Evolutionary conservation across 345 rosid species (phyloP), one percentile per base, ranked within the genome.

Genomic region (Lenwebbia sp.): DNA sequence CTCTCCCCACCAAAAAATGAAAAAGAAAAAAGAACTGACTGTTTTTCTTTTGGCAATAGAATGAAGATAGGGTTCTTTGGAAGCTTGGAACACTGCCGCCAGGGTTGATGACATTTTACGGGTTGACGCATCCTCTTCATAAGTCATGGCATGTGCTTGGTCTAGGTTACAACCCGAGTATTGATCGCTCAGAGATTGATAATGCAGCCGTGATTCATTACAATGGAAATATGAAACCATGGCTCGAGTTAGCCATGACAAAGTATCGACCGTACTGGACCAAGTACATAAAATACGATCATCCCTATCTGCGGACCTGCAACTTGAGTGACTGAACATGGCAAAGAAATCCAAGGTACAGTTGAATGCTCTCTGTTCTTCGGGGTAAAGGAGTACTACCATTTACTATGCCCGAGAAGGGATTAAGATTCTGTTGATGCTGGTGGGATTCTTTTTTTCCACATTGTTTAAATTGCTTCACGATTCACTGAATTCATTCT

Each of bases 51-150:
- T 82, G 41, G 26, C 86, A 82, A 76, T 88, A 98, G 99, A 98
- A 98, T 90, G 98, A 96, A 90, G 95, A 95, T 83, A 94, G 99
- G 90, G 90, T 91, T 70, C 94, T 98, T 2, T 96, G 99, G 99
- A 96, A 98, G 93, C 99, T 98, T 60, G 99, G 99, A 60, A 98
- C 99, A n/a, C 89, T 98, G 86, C 99, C 99, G 86, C 99, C 99
- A 2, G 99, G 99, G 40, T 84, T 98, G 89, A 96, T 98, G 76
- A 98, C 99, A 56, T 98, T 98, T 86, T 98, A 98, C 84, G 92
- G 94, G 86, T 90, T 98, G 87, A 95, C 95, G 58, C 93, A 95
- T 82, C 96, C 99, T 2, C 94, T 98, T 37, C 92, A 94, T 87
- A 98, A 98, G 94, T 90, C 95, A 83, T 98, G 99, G 99, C 99